These are phyloP conservation scores for Mycena metata DNA, from an alignment of 768 basidiomycete species.

Conservation along the genomic window DNA sequence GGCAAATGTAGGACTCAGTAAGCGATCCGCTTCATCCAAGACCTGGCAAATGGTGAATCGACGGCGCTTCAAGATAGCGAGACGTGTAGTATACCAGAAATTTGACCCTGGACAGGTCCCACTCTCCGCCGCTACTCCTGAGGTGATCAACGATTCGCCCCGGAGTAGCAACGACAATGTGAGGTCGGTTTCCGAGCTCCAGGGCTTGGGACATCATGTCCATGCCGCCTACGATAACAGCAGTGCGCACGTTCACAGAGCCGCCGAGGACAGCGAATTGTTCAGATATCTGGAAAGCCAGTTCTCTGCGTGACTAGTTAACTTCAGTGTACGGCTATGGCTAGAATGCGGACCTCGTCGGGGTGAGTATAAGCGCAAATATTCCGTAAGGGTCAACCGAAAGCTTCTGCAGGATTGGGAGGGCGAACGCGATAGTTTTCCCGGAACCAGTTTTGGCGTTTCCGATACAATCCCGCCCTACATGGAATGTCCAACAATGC, in stretches of 20 bases:
- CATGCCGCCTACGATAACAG: conserved; percentile 97
- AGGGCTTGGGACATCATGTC: conserved; percentile 96
- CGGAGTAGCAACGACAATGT: conserved; percentile 95
- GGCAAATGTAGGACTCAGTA: conserved; percentile 91
- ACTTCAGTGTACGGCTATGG: neutral
- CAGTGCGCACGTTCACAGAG: conserved; percentile 83
- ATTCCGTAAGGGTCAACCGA: conserved; percentile 94
- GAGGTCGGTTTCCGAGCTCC: conserved; percentile 87
- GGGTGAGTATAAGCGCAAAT: conserved; percentile 93
- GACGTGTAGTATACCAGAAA: conserved; percentile 60
- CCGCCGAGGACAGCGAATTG: conserved; percentile 94
- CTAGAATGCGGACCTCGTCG: conserved; percentile 78
- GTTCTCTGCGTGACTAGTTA: conserved; percentile 70
- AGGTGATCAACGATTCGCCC: conserved; percentile 95
- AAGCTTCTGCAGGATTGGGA: conserved; percentile 93
- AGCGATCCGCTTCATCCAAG: conserved; percentile 95
- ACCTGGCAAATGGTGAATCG: conserved; percentile 64
- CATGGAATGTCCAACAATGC: neutral
- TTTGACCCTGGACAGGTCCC: conserved; percentile 87
- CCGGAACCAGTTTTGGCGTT: conserved; percentile 98
- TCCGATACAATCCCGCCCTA: conserved; percentile 96
- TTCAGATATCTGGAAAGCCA: conserved; percentile 97
- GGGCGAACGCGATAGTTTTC: conserved; percentile 97
- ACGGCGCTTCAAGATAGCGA: neutral
- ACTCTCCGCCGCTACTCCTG: conserved; percentile 80